Base-by-base conservation (phyloP, 1,284 basidiomycete genomes). In the Entoloma clypeatum region DNA sequence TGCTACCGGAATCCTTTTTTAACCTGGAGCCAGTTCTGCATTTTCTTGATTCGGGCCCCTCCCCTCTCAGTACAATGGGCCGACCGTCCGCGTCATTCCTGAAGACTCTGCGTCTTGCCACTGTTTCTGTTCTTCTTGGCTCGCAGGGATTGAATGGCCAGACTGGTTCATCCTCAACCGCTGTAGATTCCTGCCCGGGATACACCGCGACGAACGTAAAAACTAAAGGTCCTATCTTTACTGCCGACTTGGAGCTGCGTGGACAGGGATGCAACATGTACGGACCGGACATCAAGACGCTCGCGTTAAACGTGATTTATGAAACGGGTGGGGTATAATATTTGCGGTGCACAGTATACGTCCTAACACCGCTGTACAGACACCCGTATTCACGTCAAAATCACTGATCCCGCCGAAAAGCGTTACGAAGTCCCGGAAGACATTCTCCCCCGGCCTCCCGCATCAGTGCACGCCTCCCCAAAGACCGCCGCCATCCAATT, bases 351-450 rank as follows among this genome's bases (percentile, higher is more conserved):
- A 3, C 38, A 37, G 10, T 44, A 18, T n/a, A 13, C n/a, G 18
- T 30, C 4, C 36, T 32, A 21, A 30, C 21, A 16, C 7, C n/a
- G 10, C 39, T 13, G 36, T 25, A 5, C 52, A 82, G 80, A 62
- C 8, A 67, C 69, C 19, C 76, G 81, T 24, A 77, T 90, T 11
- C 85, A 88, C 51, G 68, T 89, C 43, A 86, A 87, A 60, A 81
- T 87, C 53, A 77, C 73, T 16, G 84, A 88, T 51, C 58, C 77
- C 0, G 60, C 69, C 1, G 55, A 62, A 7, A 39, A 64, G 3
- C 81, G 86, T 33, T 88, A 79, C 52, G 83, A 87, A 57, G 74
- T 88, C 0, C 81, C 83, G 3, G 71, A 75, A n/a, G 69, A 70
- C 1, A 74, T 87, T 26, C 64, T 86, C 30, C 76, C 82, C 19